Conservation (phyloP, 1,284 basidiomycete species). For the Termitomyces sp. region DNA sequence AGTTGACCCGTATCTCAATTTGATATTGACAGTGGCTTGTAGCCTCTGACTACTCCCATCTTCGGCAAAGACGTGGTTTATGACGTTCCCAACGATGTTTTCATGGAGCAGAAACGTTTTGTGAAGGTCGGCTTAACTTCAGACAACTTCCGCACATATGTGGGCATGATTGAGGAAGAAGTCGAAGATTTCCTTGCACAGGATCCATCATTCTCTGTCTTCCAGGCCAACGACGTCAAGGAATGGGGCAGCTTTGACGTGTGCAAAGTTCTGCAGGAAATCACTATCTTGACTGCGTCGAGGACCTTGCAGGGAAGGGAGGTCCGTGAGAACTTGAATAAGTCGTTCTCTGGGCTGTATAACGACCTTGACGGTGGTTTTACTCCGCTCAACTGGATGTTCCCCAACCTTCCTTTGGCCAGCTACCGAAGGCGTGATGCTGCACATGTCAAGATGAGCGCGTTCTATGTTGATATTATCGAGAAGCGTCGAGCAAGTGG, state of each 20-base stretch:
- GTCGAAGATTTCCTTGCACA: conserved; percentile 66
- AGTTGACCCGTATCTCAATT: background rate
- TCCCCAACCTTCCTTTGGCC: conserved; percentile 89
- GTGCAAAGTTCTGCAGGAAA: conserved; percentile 78
- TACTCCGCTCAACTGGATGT: conserved; percentile 90
- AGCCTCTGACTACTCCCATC: conserved; percentile 87
- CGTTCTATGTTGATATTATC: conserved; percentile 91
- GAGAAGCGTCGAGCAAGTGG: conserved; percentile 63
- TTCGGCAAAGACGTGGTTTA: conserved; percentile 99
- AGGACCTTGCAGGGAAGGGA: conserved; percentile 92
- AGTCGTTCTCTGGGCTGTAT: conserved; percentile 83
- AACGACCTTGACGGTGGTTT: conserved; percentile 92
- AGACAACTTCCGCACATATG: conserved; percentile 90
- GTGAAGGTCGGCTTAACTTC: conserved; percentile 91
- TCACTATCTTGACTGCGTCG: conserved; percentile 93
- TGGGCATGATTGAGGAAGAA: conserved; percentile 87
- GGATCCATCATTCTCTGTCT: conserved; percentile 57
- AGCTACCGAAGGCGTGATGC: conserved; percentile 80
- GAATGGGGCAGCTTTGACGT: conserved; percentile 74
- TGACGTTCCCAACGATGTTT: conserved; percentile 91
- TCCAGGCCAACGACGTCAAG: conserved; percentile 54
- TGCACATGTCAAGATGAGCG: conserved; percentile 91
- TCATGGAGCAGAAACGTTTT: conserved; percentile 99
- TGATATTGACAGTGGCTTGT: conserved; percentile 9
- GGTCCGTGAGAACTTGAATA: conserved; percentile 77